Evolutionary conservation across 129 eudicot species (phyloP).

Genomic region (Sambucus nigra): DNA sequence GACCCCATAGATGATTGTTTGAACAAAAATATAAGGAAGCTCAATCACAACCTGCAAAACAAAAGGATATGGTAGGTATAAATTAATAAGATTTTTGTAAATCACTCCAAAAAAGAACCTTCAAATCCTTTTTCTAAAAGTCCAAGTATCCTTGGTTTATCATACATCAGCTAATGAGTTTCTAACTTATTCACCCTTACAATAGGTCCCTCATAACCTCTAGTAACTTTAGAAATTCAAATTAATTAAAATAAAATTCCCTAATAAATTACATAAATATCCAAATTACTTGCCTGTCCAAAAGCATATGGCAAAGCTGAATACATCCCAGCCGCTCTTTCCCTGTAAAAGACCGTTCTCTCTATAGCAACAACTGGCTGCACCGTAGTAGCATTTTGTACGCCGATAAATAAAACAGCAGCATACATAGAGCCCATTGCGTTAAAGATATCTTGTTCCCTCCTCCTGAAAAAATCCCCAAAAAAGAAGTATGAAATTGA

Average conservation of each 20-base stretch:
- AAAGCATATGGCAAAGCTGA: slow-evolving; percentile 91
- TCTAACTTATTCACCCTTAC: too few relatives aligned
- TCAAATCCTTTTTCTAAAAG: background rate
- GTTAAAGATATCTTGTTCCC: slow-evolving; percentile 50
- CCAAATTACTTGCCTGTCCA: slow-evolving; percentile 47
- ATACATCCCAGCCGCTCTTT: slow-evolving; percentile 98
- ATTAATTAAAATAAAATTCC: too few relatives aligned
- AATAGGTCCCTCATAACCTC: too few relatives aligned
- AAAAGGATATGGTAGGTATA: slow-evolving; percentile 2
- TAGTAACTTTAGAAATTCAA: too few relatives aligned
- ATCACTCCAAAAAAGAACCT: too few relatives aligned
- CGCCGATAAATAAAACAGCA: slow-evolving; percentile 76
- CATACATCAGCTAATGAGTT: background rate
- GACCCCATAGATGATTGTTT: slow-evolving; percentile 58
- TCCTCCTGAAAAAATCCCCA: slow-evolving; percentile 28
- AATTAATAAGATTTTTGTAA: too few relatives aligned
- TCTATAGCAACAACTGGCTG: slow-evolving; percentile 82
- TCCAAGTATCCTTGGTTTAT: background rate
- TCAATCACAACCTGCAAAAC: slow-evolving; percentile 64
- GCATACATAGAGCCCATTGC: slow-evolving; percentile 96
- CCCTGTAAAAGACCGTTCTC: slow-evolving; percentile 87
- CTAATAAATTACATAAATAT: background rate
- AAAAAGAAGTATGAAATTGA: background rate
- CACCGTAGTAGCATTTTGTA: slow-evolving; percentile 66
- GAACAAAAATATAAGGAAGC: slow-evolving; percentile 65